Conservation (phyloP, 2,329 filamentous ascomycete species). For the Alternaria rosae region DNA sequence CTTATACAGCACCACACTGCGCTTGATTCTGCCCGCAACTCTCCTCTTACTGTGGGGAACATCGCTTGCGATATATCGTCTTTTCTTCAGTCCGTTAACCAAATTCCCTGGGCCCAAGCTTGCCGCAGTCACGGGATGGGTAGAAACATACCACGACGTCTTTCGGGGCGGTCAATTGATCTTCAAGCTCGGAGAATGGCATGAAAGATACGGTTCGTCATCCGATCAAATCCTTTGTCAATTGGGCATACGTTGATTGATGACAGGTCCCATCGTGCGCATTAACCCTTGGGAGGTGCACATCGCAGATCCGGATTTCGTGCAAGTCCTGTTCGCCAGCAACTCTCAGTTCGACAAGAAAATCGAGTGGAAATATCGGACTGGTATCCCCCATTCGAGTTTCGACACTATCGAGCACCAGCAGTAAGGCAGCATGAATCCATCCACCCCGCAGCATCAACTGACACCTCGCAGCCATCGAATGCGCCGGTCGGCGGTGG, state of each 20-base stretch:
- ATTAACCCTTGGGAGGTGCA: constrained; percentile 16
- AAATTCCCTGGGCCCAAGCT: constrained; percentile 24
- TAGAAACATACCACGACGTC: not conserved
- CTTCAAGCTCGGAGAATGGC: too few relatives aligned
- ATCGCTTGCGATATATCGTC: constrained; percentile 7
- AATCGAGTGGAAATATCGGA: too few relatives aligned
- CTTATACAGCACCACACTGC: too few relatives aligned
- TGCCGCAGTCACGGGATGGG: constrained; percentile 21
- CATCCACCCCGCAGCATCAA: too few relatives aligned
- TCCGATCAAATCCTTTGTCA: not conserved
- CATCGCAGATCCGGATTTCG: constrained; percentile 15
- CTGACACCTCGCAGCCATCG: constrained; percentile 19
- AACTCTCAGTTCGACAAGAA: too few relatives aligned
- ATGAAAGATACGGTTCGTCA: too few relatives aligned
- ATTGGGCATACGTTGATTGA: constrained; percentile 1
- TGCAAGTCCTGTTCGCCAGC: too few relatives aligned
- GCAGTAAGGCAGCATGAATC: not conserved
- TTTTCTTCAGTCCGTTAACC: constrained; percentile 15
- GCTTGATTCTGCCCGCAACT: too few relatives aligned
- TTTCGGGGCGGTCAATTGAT: too few relatives aligned
- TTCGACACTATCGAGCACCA: constrained; percentile 19
- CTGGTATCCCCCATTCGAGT: too few relatives aligned
- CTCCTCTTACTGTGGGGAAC: too few relatives aligned
- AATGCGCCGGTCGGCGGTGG: constrained; percentile 27
- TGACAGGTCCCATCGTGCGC: constrained; percentile 2